phyloP scores from a whole-genome alignment of 768 basidiomycete species.

The Chalciporus piperatus region DNA sequence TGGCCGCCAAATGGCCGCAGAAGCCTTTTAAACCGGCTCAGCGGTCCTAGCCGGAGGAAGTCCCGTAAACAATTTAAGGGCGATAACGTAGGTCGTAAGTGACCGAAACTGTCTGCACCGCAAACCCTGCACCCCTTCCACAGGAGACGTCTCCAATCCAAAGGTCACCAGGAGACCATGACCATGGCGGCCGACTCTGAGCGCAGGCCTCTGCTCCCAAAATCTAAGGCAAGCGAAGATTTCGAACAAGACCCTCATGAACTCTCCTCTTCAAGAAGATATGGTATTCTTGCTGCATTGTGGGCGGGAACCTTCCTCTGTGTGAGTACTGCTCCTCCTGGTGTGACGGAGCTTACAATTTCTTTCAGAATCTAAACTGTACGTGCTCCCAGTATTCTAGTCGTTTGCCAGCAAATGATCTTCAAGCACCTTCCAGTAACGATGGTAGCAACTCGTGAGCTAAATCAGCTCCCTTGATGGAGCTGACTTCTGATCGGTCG shows the following conservation, averaged over 20 bases:
- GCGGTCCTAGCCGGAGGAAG: too few species aligned
- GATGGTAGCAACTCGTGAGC: neutral
- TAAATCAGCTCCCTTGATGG: neutral
- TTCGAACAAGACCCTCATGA: conserved; percentile 50
- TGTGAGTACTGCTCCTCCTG: conserved; percentile 39
- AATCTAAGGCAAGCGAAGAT: neutral
- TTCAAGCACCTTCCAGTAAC: neutral
- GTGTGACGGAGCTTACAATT: too few species aligned
- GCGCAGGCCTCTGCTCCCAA: conserved; percentile 26
- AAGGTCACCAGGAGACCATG: neutral
- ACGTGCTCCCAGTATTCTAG: neutral
- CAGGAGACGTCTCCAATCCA: neutral
- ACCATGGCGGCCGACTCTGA: conserved; percentile 19
- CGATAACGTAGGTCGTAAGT: too few species aligned
- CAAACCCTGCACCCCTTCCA: too few species aligned
- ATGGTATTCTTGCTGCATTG: conserved; percentile 64
- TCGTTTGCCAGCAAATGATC: neutral
- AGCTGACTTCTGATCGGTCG: neutral
- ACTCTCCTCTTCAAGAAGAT: conserved; percentile 53
- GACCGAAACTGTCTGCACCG: too few species aligned
- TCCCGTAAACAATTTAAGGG: too few species aligned
- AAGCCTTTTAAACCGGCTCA: too few species aligned
- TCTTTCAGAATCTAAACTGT: neutral
- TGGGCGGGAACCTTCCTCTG: conserved; percentile 72
- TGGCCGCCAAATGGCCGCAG: too few species aligned